Evolutionary conservation across 2,329 filamentous ascomycete species (phyloP), one percentile per base, ranked within the genome.

Genomic region (Epichloe coenophiala): DNA sequence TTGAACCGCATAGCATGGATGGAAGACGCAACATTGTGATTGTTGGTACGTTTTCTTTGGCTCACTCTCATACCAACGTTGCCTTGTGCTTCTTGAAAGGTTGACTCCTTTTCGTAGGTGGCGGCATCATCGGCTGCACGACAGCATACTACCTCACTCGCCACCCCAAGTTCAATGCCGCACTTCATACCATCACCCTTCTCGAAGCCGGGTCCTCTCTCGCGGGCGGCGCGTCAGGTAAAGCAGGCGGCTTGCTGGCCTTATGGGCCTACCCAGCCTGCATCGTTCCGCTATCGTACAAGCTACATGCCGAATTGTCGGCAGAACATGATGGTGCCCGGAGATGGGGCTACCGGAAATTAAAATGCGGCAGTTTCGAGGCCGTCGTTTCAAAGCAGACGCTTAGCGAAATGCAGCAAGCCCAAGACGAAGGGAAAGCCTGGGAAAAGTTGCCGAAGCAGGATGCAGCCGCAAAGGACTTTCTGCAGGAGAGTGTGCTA

Each of bases 151-250:
- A 83, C 63, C 74, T 97, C 42, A 93, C 89, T 2, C 83, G 87
- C 56, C 90, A 97, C 65, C 82, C 87, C 31, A 81, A 78, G 33
- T 97, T 86, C 70, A 77, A 93, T 64, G 81, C 83, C 41, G 68
- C 77, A 21, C 77, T 79, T 49, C 87, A 95, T 65, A 83, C 75
- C 49, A 84, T 97, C 60, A 95, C 86, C 1, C 74, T 98, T 33
- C 75, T 97, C 50, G 93, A 98, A 72, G 89, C 93, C 1, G 82
- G 81, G 3, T 77, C 83, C 19, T 76, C 82, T 43, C 83, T 97
- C 56, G 93, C 93, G 5, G 81, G 88, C n/a, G 91, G 87, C 23
- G 91, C 93, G 38, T 95, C 89, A 8, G 93, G 93, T 40, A 97
- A 96, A 69, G 91, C 93, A 0, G 93, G 93, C 15, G 93, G 93